Evolutionary conservation across 805 yeast species (phyloP), one percentile per base, ranked within the genome.

Genomic region (Kluyveromyces siamensis): DNA sequence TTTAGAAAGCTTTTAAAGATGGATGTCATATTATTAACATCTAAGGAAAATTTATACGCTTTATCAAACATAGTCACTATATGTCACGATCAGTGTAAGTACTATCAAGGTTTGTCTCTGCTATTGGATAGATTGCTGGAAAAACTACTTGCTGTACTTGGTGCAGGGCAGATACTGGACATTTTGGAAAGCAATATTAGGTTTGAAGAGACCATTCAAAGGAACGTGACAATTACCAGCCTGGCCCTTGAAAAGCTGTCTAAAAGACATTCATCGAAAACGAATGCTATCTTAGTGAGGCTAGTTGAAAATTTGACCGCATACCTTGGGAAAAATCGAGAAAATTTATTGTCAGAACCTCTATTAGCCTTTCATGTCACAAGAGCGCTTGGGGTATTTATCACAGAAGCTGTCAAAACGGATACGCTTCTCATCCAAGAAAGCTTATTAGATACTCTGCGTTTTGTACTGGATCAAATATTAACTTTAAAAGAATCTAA

Each of bases 341-440:
- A 10, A 17, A 19, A 16, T 19, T 16, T 43, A 14, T 10, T 33
- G 10, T 11, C 21, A 9, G 45, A 43, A 14, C 39, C 45, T 30
- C 27, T 43, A 11, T 10, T 16, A 13, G 40, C 62, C 37, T 65
- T 63, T 50, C 66, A 63, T 48, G 44, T 65, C 11, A 55, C 59
- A 6, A 64, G 64, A 48, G 58, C 68, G 1, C 45, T 62, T 10
- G 68, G 69, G 14, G 52, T 65, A 19, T 61, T 56, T 27, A 50
- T 64, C 13, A 56, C 49, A 36, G 54, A 58, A 37, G 44, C 48
- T 25, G 54, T 49, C 2, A 19, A 35, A 1, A 43, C 36, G 6
- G 52, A 54, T 40, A n/a, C 50, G 11, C 27, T 61, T 14, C 48
- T 61, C 13, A 45, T 37, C 1, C 30, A 52, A 17, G 49, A 54